Conservation (phyloP, 2,329 filamentous ascomycete genomes). For the Fusarium torulosum region DNA sequence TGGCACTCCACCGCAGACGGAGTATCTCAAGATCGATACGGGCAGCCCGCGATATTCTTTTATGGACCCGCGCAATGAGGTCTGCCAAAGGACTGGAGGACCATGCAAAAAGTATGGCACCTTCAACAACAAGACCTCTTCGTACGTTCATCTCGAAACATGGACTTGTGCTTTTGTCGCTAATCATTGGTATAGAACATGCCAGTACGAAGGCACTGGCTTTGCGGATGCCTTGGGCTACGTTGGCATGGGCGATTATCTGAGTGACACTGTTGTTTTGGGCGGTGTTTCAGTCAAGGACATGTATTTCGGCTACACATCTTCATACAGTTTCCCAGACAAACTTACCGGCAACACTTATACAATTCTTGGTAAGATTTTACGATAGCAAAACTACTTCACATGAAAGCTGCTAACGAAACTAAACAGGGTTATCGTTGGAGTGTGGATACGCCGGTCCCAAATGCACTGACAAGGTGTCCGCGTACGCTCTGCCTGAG, state of each 20-base stretch:
- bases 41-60: conserved; percentile 18
- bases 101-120: background rate
- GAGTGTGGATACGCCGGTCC: background rate
- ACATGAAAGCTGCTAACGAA: fast-evolving
- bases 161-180: fast-evolving
- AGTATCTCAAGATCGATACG: conserved; percentile 16
- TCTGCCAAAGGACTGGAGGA: background rate
- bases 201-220: background rate
- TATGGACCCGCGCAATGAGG: background rate
- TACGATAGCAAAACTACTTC: fast-evolving
- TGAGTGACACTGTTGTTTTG: background rate
- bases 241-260: background rate
- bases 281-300: conserved; percentile 5
- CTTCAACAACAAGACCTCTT: background rate
- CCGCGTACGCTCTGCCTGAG: background rate
- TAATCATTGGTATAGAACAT: background rate
- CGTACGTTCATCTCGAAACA: background rate
- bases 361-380: conserved; percentile 4
- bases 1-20: conserved; percentile 6
- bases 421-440: background rate
- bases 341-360: background rate
- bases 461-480: background rate
- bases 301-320: conserved; percentile 12
- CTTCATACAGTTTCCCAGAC: background rate
- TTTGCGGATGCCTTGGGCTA: conserved; percentile 5